A percentile compares a stretch with the other conserved stretches of the same genome.
These are phyloP conservation scores for Dictyostelium firmibasis DNA, from an alignment of 78 protist species.

Conservation along the genomic window DNA sequence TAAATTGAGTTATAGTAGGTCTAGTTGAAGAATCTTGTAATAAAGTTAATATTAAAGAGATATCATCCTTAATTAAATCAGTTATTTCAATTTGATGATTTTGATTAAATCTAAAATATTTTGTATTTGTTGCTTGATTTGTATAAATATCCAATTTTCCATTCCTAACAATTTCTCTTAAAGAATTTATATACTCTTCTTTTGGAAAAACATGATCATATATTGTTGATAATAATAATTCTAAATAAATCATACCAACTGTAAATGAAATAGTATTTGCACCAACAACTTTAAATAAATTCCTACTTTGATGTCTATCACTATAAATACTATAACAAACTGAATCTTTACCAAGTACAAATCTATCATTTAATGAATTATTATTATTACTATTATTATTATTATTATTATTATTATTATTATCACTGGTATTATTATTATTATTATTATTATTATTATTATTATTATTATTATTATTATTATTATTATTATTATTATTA, in stretches of 20 bases:
- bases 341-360: conserved; percentile 8
- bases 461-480: no score
- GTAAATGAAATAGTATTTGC: not conserved
- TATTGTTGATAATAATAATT: not conserved
- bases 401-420: no score
- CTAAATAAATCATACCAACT: conserved; percentile 2
- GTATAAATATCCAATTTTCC: not conserved
- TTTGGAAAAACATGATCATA: not conserved
- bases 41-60: not conserved
- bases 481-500: no score
- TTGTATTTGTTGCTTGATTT: not conserved
- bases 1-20: not conserved
- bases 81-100: conserved; percentile 6
- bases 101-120: not conserved
- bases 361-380: conserved; percentile 10
- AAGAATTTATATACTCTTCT: not conserved
- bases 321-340: not conserved
- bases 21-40: not conserved
- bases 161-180: not conserved
- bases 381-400: not conserved
- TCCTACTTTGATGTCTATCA: conserved; percentile 13
- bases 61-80: not conserved
- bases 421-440: no score
- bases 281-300: not conserved
- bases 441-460: not conserved